phyloP scores from a whole-genome alignment of 2,329 filamentous ascomycete species.

The Scedosporium dehoogii region DNA sequence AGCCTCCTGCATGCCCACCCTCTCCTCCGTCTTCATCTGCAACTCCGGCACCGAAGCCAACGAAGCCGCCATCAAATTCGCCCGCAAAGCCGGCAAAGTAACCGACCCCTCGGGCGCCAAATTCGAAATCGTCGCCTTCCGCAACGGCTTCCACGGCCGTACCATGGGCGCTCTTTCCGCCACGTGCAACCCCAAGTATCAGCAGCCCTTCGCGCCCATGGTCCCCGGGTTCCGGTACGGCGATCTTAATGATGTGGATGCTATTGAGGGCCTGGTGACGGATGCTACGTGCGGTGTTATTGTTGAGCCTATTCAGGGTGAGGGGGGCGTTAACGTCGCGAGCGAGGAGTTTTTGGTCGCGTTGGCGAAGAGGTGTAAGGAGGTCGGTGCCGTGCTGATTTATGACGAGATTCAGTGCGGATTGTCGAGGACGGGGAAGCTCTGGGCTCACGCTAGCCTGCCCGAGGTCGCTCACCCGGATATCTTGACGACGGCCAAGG shows the following conservation, averaged over 20 bases:
- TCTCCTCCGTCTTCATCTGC: constrained; percentile 76
- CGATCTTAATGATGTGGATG: constrained; percentile 67
- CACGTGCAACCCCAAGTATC: constrained; percentile 96
- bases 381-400: constrained; percentile 80
- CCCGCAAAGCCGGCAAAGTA: constrained; percentile 78
- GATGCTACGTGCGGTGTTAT: constrained; percentile 88
- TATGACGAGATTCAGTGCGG: constrained; percentile 98
- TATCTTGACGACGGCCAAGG: constrained; percentile 88
- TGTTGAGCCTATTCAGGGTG: constrained; percentile 93
- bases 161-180: constrained; percentile 95
- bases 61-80: constrained; percentile 95
- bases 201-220: constrained; percentile 91
- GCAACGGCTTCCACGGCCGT: constrained; percentile 87
- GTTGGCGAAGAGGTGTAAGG: constrained; percentile 73
- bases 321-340: constrained; percentile 83
- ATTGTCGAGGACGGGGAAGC: constrained; percentile 70
- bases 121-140: constrained; percentile 80
- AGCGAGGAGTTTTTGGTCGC: constrained; percentile 73
- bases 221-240: constrained; percentile 86
- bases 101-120: constrained; percentile 63
- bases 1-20: constrained; percentile 73
- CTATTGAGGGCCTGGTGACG: constrained; percentile 64
- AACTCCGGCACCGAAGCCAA: constrained; percentile 97
- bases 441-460: constrained; percentile 80
- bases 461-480: constrained; percentile 81